Percentiles rank a stretch among this genome's conserved stretches.
Evolutionary conservation across 2,329 filamentous ascomycete species (phyloP).

Genomic region (Trichoderma semiorbis): DNA sequence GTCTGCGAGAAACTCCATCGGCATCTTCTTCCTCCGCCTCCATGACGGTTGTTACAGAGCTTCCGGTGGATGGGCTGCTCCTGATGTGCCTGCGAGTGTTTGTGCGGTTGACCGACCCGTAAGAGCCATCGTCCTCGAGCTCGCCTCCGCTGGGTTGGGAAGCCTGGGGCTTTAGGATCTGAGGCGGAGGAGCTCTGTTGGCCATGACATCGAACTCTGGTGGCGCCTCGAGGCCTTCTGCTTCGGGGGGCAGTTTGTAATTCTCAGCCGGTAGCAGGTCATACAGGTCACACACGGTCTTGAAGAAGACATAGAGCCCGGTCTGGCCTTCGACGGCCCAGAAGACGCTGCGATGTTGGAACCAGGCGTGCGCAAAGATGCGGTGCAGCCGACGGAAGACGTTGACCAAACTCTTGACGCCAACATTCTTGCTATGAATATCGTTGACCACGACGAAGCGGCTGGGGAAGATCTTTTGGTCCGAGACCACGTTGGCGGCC

Average conservation of each 20-base stretch:
- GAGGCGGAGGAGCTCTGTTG: conserved; percentile 26
- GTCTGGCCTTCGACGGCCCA: conserved; percentile 88
- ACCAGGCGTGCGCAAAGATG: conserved; percentile 99
- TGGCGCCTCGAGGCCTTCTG: conserved; percentile 71
- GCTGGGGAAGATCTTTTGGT: conserved; percentile 91
- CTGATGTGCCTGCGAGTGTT: conserved; percentile 80
- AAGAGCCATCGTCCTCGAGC: conserved; percentile 47
- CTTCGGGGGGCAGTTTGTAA: conserved; percentile 91
- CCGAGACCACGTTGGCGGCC: conserved; percentile 91
- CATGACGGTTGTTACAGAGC: conserved; percentile 74
- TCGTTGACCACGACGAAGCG: conserved; percentile 61
- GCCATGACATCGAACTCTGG: conserved; percentile 42
- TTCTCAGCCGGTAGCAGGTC: conserved; percentile 87
- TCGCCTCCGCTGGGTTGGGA: conserved; percentile 29
- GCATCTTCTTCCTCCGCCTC: conserved; percentile 76
- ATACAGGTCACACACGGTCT: conserved; percentile 92
- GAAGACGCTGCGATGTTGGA: conserved; percentile 91
- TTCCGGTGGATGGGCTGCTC: conserved; percentile 75
- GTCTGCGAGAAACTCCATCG: conserved; percentile 43
- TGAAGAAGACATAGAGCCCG: conserved; percentile 95
- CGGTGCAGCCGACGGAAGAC: conserved; percentile 92
- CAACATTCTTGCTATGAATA: conserved; percentile 58
- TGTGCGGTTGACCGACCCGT: conserved; percentile 51
- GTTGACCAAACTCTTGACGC: conserved; percentile 83
- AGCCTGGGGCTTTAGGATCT: conserved; percentile 36